Evolutionary conservation across 2,329 filamentous ascomycete genomes (phyloP).

Genomic region (Cladophialophora carrionii): DNA sequence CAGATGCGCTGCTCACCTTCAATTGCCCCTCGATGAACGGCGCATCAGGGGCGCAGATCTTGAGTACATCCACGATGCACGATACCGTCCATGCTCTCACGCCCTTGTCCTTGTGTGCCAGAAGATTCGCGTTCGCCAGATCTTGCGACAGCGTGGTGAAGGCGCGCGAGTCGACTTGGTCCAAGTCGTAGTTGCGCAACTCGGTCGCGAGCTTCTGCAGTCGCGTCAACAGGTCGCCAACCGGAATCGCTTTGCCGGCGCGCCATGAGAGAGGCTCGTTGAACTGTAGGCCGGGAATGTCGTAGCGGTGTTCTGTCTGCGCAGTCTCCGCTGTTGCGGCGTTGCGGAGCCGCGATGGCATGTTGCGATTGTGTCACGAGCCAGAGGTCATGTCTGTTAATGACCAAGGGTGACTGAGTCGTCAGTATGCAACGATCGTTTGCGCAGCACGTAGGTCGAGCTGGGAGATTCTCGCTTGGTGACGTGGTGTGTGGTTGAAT

Average conservation of each 20-base stretch:
- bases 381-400: constrained; percentile 10
- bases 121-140: constrained; percentile 76
- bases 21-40: constrained; percentile 88
- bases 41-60: constrained; percentile 90
- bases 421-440: neutral
- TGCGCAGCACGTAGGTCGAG: neutral
- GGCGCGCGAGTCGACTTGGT: constrained; percentile 80
- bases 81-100: constrained; percentile 86
- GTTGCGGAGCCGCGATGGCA: constrained; percentile 33
- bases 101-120: constrained; percentile 90
- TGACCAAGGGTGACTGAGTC: neutral
- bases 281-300: constrained; percentile 65
- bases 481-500: neutral
- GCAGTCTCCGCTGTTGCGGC: constrained; percentile 28
- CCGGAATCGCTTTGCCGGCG: constrained; percentile 84
- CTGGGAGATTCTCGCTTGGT: constrained; percentile 1
- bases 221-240: constrained; percentile 77
- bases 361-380: constrained; percentile 26
- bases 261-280: constrained; percentile 87
- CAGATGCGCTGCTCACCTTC: constrained; percentile 64
- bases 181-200: constrained; percentile 83
- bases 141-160: constrained; percentile 82
- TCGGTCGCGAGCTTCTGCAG: constrained; percentile 81
- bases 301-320: constrained; percentile 28
- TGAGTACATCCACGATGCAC: constrained; percentile 90